Base-by-base conservation (phyloP, 2,329 filamentous ascomycete species). In the Xylariaceae sp. region DNA sequence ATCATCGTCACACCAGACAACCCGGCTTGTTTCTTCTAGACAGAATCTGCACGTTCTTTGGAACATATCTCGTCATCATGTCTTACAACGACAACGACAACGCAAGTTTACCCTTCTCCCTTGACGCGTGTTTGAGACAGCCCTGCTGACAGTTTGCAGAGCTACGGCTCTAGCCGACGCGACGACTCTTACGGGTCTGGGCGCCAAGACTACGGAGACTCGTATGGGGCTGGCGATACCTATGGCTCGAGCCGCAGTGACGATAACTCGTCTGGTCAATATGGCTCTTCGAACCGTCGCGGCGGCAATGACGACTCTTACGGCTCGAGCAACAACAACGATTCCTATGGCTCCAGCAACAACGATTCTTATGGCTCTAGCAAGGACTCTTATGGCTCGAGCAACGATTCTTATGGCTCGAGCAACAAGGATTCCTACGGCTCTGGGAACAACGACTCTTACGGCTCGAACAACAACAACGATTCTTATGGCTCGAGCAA, bases 31-130 rank as follows among this genome's bases (percentile, higher is more conserved):
- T 26, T 26, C 4, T 8, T 8, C 6, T 34, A 9, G 32, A 34
- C 32, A 34, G 5, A 34, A 34, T 13, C 32, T 34, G 32, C 32
- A 34, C 32, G 10, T 2, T n/a, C 13, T 15, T 3, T 3, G 13
- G 10, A 34, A 10, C 32, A 34, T 1, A n/a, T 12, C 13, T 10
- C 7, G 46, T 56, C 60, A 65, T 34, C 19, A 69, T 79, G 76
- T 79, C 76, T 72, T 77, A 74, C 72, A 68, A 29, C 46, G 36
- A 71, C 58, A 71, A 75, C 71, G 68, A 71, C 59, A 63, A 69
- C 65, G 69, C 70, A 59, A 67, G 68, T 30, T 19, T 30, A 21
- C 12, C 30, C 12, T 2, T n/a, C 7, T n/a, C 21, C 16, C 43
- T 2, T 9, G 10, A 9, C 26, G 37, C 32, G 15, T 44, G 34